Percentiles rank a stretch among this genome's conserved stretches.
phyloP scores from a whole-genome alignment of 169 alveolate species.

The Amoebophrya sp. region DNA sequence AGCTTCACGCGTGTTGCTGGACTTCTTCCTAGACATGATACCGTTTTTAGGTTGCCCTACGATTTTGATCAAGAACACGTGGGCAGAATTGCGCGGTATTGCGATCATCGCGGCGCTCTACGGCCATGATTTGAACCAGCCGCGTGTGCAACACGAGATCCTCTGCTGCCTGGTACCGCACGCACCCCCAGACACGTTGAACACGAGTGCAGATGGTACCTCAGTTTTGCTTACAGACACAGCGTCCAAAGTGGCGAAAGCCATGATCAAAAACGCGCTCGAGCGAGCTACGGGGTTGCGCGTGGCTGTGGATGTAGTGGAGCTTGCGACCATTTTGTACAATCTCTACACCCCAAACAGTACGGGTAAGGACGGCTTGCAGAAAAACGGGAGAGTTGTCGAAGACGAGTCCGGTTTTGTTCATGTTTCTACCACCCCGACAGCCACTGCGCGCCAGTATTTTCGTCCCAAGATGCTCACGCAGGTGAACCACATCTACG shows the following conservation, averaged over 20 bases:
- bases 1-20: background rate
- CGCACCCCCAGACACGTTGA: background rate
- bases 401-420: background rate
- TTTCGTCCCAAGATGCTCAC: background rate
- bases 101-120: background rate
- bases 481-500: background rate
- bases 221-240: background rate
- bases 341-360: background rate
- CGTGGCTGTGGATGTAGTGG: background rate
- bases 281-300: background rate
- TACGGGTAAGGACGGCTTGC: background rate
- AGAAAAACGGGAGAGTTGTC: too few species aligned
- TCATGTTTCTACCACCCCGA: background rate
- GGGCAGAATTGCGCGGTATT: background rate
- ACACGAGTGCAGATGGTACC: background rate
- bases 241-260: background rate
- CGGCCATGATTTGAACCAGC: background rate
- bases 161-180: background rate
- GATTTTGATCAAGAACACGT: background rate
- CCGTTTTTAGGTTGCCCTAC: background rate
- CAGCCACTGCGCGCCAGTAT: background rate
- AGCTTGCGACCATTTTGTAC: background rate
- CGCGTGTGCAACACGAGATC: background rate
- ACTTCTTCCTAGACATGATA: background rate
- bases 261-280: background rate